Conservation (phyloP, 805 yeast genomes). For the Myxozyma udenii region DNA sequence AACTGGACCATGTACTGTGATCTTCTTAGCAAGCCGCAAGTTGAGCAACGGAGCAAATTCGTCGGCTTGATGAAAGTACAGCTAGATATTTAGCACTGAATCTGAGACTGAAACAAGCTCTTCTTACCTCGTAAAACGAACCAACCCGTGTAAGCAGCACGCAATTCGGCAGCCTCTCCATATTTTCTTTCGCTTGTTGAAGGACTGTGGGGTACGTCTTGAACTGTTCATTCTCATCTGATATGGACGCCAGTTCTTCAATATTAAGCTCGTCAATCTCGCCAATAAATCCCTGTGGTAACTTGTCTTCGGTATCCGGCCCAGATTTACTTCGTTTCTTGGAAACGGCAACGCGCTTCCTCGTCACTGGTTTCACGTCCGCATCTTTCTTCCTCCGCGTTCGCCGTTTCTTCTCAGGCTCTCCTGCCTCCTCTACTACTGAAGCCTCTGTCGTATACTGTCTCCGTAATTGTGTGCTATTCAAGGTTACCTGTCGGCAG, state of each 20-base stretch:
- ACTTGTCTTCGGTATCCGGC: neutral
- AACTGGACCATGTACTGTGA: constrained; percentile 38
- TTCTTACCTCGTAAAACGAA: constrained; percentile 61
- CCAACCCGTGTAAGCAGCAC: constrained; percentile 80
- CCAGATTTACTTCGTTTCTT: neutral
- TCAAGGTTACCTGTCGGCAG: too few relatives aligned
- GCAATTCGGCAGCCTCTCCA: constrained; percentile 49
- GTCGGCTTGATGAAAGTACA: constrained; percentile 86
- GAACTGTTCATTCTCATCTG: constrained; percentile 2
- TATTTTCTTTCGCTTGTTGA: constrained; percentile 38
- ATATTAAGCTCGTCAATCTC: neutral
- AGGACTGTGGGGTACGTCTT: constrained; percentile 28
- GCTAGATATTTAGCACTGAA: constrained; percentile 34
- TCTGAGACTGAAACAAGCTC: neutral
- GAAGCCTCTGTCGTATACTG: too few relatives aligned
- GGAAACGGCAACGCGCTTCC: too few relatives aligned
- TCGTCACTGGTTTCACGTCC: too few relatives aligned
- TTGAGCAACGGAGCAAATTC: constrained; percentile 67
- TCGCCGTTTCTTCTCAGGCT: too few relatives aligned
- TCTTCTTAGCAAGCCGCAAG: constrained; percentile 61
- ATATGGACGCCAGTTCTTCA: constrained; percentile 4
- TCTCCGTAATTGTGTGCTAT: too few relatives aligned
- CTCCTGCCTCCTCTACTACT: too few relatives aligned
- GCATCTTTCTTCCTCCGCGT: too few relatives aligned
- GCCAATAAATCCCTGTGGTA: constrained; percentile 9